Evolutionary conservation across 352 stramenopile genomes (phyloP).

Genomic region (Phytophthora multivora): DNA sequence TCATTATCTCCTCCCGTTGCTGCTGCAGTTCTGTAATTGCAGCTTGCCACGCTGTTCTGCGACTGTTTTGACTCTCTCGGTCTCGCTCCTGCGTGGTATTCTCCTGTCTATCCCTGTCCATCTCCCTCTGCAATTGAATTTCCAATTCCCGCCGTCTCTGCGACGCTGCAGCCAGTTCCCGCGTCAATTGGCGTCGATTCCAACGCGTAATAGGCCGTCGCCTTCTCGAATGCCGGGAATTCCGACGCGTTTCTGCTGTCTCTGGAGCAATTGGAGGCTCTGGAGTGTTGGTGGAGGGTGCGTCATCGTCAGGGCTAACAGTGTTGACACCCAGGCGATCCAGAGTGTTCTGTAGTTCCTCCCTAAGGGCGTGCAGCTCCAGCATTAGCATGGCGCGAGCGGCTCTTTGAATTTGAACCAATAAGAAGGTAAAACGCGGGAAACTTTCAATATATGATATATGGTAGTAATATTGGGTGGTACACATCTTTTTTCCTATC

Average conservation of each 20-base stretch:
- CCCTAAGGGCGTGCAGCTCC: constrained; percentile 67
- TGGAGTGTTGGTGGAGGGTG: neutral
- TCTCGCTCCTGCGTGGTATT: constrained; percentile 5
- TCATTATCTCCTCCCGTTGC: constrained; percentile 48
- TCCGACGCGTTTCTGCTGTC: neutral
- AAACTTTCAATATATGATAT: constrained; percentile 4
- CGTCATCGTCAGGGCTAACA: neutral
- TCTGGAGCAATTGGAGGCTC: neutral
- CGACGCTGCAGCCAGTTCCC: constrained; percentile 46
- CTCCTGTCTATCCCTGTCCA: constrained; percentile 23
- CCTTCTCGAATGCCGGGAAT: neutral
- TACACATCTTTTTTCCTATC: neutral
- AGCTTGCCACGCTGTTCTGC: constrained; percentile 26
- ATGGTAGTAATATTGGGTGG: neutral
- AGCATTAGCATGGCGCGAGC: constrained; percentile 32
- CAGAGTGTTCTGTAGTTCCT: constrained; percentile 60
- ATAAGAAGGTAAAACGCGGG: constrained; percentile 22
- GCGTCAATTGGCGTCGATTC: constrained; percentile 36
- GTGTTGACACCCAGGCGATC: constrained; percentile 34
- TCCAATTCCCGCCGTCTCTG: constrained; percentile 39
- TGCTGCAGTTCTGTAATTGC: constrained; percentile 52
- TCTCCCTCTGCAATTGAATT: constrained; percentile 39
- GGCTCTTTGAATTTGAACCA: constrained; percentile 28
- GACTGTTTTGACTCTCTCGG: constrained; percentile 5
- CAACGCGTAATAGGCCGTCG: constrained; percentile 21